Evolutionary conservation across 148 eudicot genomes (phyloP).

Genomic region (Linanthus parryae): DNA sequence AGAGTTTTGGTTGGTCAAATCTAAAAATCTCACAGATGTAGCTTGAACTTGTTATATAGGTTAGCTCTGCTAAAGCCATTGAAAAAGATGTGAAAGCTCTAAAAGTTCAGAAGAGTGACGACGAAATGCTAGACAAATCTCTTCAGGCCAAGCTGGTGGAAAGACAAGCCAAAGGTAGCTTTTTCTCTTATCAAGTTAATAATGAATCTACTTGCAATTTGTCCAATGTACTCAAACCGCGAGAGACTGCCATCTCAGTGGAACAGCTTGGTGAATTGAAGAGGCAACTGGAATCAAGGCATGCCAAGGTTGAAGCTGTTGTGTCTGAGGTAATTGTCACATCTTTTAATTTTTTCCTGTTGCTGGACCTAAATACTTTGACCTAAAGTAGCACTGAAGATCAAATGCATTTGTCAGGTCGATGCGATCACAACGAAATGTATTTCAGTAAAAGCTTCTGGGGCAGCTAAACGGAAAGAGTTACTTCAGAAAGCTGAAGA

Average conservation of each 20-base stretch:
- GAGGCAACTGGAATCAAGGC: slow-evolving; percentile 50
- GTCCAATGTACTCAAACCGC: slow-evolving; percentile 4
- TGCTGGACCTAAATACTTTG: background rate
- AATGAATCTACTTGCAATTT: background rate
- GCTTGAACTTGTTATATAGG: slow-evolving; percentile 36
- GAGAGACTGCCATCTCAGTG: slow-evolving; percentile 30
- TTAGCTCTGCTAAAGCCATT: slow-evolving; percentile 58
- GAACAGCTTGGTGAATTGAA: slow-evolving; percentile 54
- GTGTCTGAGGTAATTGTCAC: slow-evolving; percentile 46
- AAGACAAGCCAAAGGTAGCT: slow-evolving; percentile 65
- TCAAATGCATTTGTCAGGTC: slow-evolving; percentile 26
- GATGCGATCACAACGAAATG: slow-evolving; percentile 37
- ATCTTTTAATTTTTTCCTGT: slow-evolving; percentile 1
- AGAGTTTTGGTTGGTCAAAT: too few relatives aligned
- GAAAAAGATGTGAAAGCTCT: slow-evolving; percentile 79
- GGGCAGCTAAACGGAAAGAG: slow-evolving; percentile 45
- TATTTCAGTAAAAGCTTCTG: slow-evolving; percentile 42
- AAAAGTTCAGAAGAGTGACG: slow-evolving; percentile 66
- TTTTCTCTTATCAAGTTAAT: background rate
- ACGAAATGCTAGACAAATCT: slow-evolving; percentile 51
- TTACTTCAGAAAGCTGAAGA: slow-evolving; percentile 51
- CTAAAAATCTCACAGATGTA: too few relatives aligned
- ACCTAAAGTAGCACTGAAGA: background rate
- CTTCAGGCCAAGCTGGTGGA: slow-evolving; percentile 77
- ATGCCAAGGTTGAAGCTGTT: slow-evolving; percentile 49